Percentiles rank a stretch among this genome's conserved stretches.
Conservation (phyloP, 768 basidiomycete genomes). For the Hortiboletus campestris region DNA sequence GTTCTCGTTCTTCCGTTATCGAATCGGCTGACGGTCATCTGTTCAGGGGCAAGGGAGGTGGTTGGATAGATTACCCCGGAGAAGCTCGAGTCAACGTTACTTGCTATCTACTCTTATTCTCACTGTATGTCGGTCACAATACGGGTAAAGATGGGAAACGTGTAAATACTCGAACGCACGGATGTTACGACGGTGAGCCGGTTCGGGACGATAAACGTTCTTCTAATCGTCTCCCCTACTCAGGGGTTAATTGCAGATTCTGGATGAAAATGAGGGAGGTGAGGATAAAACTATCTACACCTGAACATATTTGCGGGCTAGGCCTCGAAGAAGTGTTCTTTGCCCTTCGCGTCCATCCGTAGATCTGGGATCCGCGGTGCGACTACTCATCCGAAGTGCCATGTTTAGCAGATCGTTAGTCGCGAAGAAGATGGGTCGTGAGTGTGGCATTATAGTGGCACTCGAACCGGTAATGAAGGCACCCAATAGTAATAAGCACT, state of each 20-base stretch:
- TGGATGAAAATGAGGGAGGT: not conserved
- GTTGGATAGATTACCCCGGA: constrained; percentile 1
- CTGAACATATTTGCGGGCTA: not conserved
- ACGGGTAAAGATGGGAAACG: constrained; percentile 6
- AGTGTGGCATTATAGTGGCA: not conserved
- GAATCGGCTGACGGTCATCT: not conserved
- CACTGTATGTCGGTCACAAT: not conserved
- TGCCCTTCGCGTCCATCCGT: not conserved
- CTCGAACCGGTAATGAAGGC: constrained; percentile 1
- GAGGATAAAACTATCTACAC: not conserved
- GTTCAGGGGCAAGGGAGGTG: not conserved
- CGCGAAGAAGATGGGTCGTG: constrained; percentile 7
- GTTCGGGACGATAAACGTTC: too few species aligned
- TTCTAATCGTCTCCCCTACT: not conserved
- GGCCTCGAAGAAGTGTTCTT: not conserved
- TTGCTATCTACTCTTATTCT: not conserved
- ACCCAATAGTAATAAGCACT: constrained; percentile 9
- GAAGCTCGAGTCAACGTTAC: constrained; percentile 2
- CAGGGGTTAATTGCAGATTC: not conserved
- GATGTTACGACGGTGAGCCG: not conserved
- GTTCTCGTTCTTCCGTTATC: not conserved
- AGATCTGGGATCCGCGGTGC: constrained; percentile 1
- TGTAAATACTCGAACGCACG: not conserved
- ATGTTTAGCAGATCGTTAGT: constrained; percentile 4
- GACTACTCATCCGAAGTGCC: not conserved